Conservation (phyloP, 31 red algal genomes). For the Asparagopsis taxiformis region DNA sequence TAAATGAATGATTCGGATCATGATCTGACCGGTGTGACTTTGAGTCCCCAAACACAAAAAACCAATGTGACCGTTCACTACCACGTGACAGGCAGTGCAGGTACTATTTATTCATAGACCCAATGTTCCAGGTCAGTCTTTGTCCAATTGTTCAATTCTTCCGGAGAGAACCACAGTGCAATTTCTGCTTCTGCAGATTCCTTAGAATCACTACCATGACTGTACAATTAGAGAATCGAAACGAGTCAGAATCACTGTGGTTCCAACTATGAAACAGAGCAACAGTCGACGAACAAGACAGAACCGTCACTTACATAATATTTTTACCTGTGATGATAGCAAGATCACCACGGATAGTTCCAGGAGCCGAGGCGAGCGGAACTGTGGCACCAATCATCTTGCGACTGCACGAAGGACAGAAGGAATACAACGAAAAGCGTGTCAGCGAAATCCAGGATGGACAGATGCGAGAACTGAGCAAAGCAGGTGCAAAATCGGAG, state of each 20-base stretch:
- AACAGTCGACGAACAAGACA: too few relatives aligned
- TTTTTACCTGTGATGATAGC: constrained; percentile 84
- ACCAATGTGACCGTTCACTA: too few relatives aligned
- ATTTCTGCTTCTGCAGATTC: constrained; percentile 90
- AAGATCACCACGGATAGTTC: constrained; percentile 97
- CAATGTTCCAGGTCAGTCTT: constrained; percentile 68
- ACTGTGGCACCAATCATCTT: constrained; percentile 98
- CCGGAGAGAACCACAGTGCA: constrained; percentile 86
- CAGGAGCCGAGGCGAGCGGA: constrained; percentile 86
- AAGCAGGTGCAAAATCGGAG: neutral
- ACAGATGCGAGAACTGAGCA: constrained; percentile 3
- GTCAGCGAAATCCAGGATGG: neutral
- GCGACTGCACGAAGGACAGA: constrained; percentile 30
- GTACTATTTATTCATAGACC: constrained; percentile 62
- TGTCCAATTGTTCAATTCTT: constrained; percentile 54
- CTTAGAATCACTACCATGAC: constrained; percentile 91
- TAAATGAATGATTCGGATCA: too few relatives aligned
- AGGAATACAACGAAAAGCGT: neutral
- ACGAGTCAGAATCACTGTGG: neutral
- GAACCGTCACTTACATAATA: constrained; percentile 55
- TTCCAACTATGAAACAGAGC: too few relatives aligned
- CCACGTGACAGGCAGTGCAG: too few relatives aligned
- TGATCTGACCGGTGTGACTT: too few relatives aligned
- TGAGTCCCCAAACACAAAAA: too few relatives aligned
- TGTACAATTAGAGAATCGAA: neutral